phyloP scores from a whole-genome alignment of 2,329 filamentous ascomycete species.

The Fusarium drepaniforme region DNA sequence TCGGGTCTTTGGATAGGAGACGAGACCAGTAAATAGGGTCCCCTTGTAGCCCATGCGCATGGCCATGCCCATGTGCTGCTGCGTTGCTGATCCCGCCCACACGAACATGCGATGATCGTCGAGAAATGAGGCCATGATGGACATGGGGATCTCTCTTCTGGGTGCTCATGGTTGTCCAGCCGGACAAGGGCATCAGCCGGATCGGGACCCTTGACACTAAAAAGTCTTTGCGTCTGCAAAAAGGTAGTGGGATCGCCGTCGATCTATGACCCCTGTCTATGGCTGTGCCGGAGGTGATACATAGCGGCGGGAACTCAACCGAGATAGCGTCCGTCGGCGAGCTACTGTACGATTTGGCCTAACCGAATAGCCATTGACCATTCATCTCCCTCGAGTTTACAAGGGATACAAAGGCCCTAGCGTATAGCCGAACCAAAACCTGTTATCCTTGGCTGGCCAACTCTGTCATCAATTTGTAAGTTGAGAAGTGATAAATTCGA shows the following conservation, averaged over 20 bases:
- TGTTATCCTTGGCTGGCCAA: neutral
- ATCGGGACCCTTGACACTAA: slow-evolving; percentile 7
- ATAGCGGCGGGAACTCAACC: slow-evolving; percentile 8
- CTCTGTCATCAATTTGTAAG: neutral
- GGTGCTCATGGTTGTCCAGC: neutral
- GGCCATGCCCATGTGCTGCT: neutral
- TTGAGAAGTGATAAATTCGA: slow-evolving; percentile 14
- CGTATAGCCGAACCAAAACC: neutral
- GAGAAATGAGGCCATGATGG: neutral
- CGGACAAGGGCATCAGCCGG: slow-evolving; percentile 7
- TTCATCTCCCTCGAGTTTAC: neutral
- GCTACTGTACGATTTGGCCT: slow-evolving; percentile 5
- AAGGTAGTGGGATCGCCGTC: slow-evolving; percentile 15
- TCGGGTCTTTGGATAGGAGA: neutral
- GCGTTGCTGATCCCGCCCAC: neutral
- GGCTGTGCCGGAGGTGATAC: neutral
- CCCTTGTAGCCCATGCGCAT: neutral
- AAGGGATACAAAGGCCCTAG: neutral
- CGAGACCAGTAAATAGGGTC: neutral
- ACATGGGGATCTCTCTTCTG: neutral
- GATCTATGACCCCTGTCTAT: slow-evolving; percentile 22
- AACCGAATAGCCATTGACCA: slow-evolving; percentile 9
- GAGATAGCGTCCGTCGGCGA: slow-evolving; percentile 18
- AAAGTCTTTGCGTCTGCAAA: slow-evolving; percentile 11
- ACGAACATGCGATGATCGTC: neutral